Evolutionary conservation across 2,329 filamentous ascomycete species (phyloP), one percentile per base, ranked within the genome.

Genomic region (Ceratocystis lukuohia): DNA sequence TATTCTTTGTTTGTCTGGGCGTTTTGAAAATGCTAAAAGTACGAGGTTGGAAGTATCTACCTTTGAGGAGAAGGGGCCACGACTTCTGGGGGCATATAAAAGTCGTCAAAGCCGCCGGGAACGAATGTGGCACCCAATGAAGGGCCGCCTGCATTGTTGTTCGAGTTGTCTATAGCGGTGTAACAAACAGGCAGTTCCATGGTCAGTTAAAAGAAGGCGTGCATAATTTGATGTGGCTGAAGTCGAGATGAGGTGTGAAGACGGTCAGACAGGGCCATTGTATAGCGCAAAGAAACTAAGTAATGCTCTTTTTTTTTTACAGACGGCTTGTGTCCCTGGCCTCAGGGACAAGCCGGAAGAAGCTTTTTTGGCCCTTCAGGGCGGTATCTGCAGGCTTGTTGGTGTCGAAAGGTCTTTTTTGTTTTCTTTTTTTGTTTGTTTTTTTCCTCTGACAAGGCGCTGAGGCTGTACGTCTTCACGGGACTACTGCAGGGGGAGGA

Each of bases 61-160:
- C 82, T 79, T 75, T 84, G 82, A 70, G 82, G 82, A 62, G 80
- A 74, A 68, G 82, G 82, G 67, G 82, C 81, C 69, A 83, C 74
- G 69, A 84, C 82, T 72, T 84, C 81, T 68, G 82, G 82, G 62
- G 67, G 67, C 80, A 84, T 81, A 72, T 81, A 83, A 72, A 82
- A 84, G 73, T 84, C 82, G 73, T 84, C 82, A 66, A 78, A 77
- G 65, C 80, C 82, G 68, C 82, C 80, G 44, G 82, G 82, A 66
- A 83, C 80, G 72, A 84, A 84, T 61, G 82, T 84, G 69, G 82
- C 82, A 72, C 80, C 80, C 69, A 84, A 62, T 28, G 62, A 62
- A 61, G 65, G 67, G 46, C 62, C 65, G 74, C 57, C 37, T 25
- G 44, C 25, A 48, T 57, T 50, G 46, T 33, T 30, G 45, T 41